These are phyloP conservation scores for Scytalidium sp. DNA, from an alignment of 2,329 filamentous ascomycete species.

Conservation along the genomic window DNA sequence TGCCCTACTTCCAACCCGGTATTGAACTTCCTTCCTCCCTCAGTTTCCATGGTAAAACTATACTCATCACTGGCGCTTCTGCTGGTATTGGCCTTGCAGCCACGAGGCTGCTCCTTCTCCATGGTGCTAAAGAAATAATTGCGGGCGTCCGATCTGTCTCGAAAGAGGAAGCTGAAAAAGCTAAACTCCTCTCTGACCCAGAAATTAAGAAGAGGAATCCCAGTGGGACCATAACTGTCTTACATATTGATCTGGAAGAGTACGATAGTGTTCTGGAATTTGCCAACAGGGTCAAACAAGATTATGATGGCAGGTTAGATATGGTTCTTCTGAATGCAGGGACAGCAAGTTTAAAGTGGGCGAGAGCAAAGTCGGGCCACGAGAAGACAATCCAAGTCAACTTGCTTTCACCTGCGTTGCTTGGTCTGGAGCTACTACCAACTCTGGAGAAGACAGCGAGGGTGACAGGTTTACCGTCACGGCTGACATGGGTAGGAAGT, in stretches of 20 bases:
- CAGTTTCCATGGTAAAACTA: slow-evolving; percentile 5
- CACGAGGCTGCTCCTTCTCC: slow-evolving; percentile 4
- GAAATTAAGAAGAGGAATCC: slow-evolving; percentile 3
- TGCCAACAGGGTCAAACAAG: slow-evolving; percentile 2
- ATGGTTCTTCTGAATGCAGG: slow-evolving; percentile 13
- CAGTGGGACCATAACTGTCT: slow-evolving; percentile 2
- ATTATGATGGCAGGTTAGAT: slow-evolving; percentile 7
- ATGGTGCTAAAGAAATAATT: slow-evolving; percentile 6
- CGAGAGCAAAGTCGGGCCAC: slow-evolving; percentile 13
- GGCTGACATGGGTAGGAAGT: slow-evolving; percentile 6
- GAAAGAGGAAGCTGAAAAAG: slow-evolving; percentile 2
- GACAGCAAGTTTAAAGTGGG: slow-evolving; percentile 6
- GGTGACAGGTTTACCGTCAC: slow-evolving; percentile 1
- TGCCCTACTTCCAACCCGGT: background rate
- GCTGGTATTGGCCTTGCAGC: slow-evolving; percentile 9
- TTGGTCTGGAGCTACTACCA: slow-evolving; percentile 18
- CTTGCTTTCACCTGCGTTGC: slow-evolving; percentile 19
- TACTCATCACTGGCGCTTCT: slow-evolving; percentile 9
- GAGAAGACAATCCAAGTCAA: slow-evolving; percentile 20
- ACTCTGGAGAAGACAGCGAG: slow-evolving; percentile 12
- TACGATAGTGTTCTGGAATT: slow-evolving; percentile 6
- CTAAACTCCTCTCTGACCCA: slow-evolving; percentile 5
- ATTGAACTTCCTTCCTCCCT: background rate
- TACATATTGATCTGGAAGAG: slow-evolving; percentile 4
- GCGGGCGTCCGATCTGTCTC: slow-evolving; percentile 3